Percentiles rank a stretch among this genome's conserved stretches.
These are phyloP conservation scores for Ceratocystiopsis sp. DNA, from an alignment of 2,329 filamentous ascomycete genomes.

Conservation along the genomic window DNA sequence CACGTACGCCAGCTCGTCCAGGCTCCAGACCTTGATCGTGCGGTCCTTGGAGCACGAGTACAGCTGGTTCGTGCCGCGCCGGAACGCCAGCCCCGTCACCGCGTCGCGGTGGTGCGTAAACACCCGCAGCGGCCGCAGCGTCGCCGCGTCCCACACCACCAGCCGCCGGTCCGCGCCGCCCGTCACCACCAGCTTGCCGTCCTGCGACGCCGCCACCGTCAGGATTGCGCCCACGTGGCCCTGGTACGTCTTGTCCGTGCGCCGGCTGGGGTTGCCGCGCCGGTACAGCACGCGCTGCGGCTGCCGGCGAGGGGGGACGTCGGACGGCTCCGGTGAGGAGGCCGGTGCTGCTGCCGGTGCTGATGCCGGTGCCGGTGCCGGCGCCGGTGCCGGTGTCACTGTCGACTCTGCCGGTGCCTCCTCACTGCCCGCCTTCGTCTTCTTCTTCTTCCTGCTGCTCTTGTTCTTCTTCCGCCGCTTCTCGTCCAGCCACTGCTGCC, in stretches of 20 bases:
- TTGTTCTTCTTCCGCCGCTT: constrained; percentile 39
- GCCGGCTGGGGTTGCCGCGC: constrained; percentile 43
- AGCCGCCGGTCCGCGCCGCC: constrained; percentile 72
- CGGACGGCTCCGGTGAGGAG: constrained; percentile 4
- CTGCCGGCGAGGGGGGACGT: constrained; percentile 39
- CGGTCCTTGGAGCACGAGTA: constrained; percentile 84
- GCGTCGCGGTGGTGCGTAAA: constrained; percentile 87
- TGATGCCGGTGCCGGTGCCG: no score
- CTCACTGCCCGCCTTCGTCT: neutral
- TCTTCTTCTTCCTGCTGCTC: constrained; percentile 5
- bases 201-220: constrained; percentile 69
- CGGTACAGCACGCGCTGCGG: constrained; percentile 46
- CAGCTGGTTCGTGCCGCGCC: constrained; percentile 74
- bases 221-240: constrained; percentile 71
- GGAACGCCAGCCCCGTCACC: constrained; percentile 71
- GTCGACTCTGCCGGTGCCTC: neutral
- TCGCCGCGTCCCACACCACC: constrained; percentile 73
- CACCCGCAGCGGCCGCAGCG: constrained; percentile 60
- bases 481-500: constrained; percentile 25
- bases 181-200: constrained; percentile 81
- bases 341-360: neutral
- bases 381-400: no score
- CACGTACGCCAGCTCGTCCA: constrained; percentile 83
- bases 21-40: constrained; percentile 87
- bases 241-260: constrained; percentile 47